Conservation (phyloP, 306 rosid species). For the Prunus mira region DNA sequence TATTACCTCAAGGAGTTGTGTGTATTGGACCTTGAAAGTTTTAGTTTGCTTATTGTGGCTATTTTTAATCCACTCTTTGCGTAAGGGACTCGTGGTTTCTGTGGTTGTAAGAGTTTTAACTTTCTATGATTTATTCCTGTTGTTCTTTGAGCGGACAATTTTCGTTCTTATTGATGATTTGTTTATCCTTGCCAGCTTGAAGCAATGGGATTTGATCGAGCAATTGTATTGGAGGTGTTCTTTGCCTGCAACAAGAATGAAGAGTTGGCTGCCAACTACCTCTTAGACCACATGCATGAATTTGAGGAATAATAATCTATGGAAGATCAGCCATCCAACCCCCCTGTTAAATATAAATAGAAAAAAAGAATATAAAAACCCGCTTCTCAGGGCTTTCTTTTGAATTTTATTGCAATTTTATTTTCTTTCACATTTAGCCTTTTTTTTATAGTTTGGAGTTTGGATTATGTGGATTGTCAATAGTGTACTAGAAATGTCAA, state of each 20-base stretch:
- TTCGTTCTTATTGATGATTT: not conserved
- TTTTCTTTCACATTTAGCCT: not conserved
- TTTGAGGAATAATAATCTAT: constrained; percentile 59
- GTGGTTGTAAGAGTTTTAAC: not conserved
- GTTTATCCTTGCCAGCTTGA: constrained; percentile 56
- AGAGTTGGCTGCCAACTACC: constrained; percentile 93
- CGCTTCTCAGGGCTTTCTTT: not conserved
- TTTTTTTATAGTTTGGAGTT: not conserved
- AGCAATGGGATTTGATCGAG: constrained; percentile 90
- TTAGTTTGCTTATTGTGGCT: not conserved
- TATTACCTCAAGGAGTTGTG: not conserved
- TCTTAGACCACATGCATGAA: constrained; percentile 84
- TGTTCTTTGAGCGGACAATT: not conserved
- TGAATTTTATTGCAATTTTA: not conserved
- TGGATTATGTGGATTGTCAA: not conserved
- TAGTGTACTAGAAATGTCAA: constrained; percentile 1
- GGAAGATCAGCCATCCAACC: constrained; percentile 5
- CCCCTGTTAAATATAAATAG: not conserved
- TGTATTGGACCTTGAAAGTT: not conserved
- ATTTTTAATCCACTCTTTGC: not conserved
- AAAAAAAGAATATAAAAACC: not conserved
- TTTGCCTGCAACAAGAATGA: constrained; percentile 91
- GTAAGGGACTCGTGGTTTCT: not conserved
- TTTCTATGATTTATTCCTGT: not conserved
- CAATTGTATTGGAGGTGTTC: constrained; percentile 75